Percentiles rank a stretch among this genome's conserved stretches.
phyloP scores from a whole-genome alignment of 2,329 filamentous ascomycete genomes.

The Calcarisporium arbuscula region DNA sequence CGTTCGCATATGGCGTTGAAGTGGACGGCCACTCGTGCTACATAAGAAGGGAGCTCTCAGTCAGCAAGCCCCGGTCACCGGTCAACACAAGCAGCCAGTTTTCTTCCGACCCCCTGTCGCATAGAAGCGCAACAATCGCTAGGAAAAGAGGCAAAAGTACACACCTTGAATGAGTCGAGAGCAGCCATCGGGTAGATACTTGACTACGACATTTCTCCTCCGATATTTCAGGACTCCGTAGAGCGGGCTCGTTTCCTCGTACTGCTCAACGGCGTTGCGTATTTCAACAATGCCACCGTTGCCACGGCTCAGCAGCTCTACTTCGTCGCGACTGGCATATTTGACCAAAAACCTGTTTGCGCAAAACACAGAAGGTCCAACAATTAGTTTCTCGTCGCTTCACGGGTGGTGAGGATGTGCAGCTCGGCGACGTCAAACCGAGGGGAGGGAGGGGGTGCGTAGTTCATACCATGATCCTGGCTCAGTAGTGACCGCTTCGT shows the following conservation, averaged over 20 bases:
- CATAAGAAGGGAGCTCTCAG: constrained; percentile 4
- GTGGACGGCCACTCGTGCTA: constrained; percentile 76
- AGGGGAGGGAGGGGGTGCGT: background rate
- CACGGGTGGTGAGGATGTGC: background rate
- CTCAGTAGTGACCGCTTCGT: constrained; percentile 72
- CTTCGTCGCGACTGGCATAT: constrained; percentile 82
- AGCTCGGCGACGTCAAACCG: no score
- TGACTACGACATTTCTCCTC: constrained; percentile 83
- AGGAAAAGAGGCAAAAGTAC: constrained; percentile 19
- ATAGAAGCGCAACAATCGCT: no score
- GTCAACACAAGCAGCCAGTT: background rate
- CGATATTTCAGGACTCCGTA: constrained; percentile 90
- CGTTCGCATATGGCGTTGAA: constrained; percentile 61
- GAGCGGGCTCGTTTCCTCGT: constrained; percentile 78
- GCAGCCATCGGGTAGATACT: constrained; percentile 85
- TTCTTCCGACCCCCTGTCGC: no score
- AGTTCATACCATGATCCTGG: constrained; percentile 82
- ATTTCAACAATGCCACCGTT: constrained; percentile 79
- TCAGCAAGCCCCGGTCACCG: constrained; percentile 3
- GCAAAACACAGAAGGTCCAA: constrained; percentile 15
- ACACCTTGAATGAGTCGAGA: constrained; percentile 88
- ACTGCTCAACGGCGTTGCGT: constrained; percentile 68
- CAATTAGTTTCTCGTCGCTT: constrained; percentile 1
- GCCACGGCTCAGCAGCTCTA: constrained; percentile 71
- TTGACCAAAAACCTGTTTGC: constrained; percentile 80